A percentile compares a stretch with the other conserved stretches of the same genome.
Conservation (phyloP, 2,329 filamentous ascomycete species). For the Cordyceps tenuipes region DNA sequence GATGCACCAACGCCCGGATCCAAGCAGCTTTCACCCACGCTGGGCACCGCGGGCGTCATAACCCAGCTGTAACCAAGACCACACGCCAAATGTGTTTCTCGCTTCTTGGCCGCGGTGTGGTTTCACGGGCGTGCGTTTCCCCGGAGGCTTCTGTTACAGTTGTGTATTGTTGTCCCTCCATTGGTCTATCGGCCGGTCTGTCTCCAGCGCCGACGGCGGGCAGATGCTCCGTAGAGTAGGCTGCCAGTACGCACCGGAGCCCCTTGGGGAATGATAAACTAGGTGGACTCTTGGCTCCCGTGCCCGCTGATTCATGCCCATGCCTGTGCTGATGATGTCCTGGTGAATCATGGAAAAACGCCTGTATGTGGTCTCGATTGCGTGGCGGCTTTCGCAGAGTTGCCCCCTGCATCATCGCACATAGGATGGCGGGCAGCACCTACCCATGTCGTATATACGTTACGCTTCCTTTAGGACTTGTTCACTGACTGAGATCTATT, state of each 20-base stretch:
- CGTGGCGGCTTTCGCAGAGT: slow-evolving; percentile 4
- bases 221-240: too few species aligned
- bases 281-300: background rate
- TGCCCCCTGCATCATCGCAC: background rate
- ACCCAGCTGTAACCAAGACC: background rate
- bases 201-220: background rate
- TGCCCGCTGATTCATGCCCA: background rate
- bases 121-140: too few species aligned
- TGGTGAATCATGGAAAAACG: background rate
- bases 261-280: too few species aligned
- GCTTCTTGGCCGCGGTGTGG: too few species aligned
- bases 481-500: background rate
- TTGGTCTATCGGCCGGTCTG: background rate
- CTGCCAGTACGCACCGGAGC: too few species aligned
- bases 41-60: background rate
- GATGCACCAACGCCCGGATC: slow-evolving; percentile 3
- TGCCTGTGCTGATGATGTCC: background rate
- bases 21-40: too few species aligned
- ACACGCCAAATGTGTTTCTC: too few species aligned
- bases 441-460: background rate
- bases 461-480: slow-evolving; percentile 9
- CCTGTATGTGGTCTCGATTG: background rate
- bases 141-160: too few species aligned
- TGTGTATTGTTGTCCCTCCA: too few species aligned
- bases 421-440: background rate